Base-by-base conservation (phyloP, 345 rosid species). In the Eucalyptus brandiana region DNA sequence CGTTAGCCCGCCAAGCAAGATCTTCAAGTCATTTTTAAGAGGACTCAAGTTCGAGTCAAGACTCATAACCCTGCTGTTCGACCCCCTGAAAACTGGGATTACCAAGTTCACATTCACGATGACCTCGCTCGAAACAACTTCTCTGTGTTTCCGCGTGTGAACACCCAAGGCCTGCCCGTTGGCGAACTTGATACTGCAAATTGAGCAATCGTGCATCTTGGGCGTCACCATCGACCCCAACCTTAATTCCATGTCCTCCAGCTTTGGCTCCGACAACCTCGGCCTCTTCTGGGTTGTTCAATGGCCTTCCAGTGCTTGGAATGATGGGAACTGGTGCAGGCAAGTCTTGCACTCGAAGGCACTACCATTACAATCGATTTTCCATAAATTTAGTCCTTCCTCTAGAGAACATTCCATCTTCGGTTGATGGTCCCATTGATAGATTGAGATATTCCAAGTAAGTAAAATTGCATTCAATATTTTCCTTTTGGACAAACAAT, bases 221-320 rank as follows among this genome's bases (percentile, higher is more conserved):
- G 90, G 88, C 69, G 34, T 90, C 40, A 23, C 72, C 7, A 72
- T 69, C 30, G 56, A 49, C 17, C 62, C 34, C 89, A 42, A 47
- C 26, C 30, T 87, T 32, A 88, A 47, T 34, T 87, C 42, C 24
- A 54, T 86, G 2, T 44, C 15, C 80, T 47, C 53, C 69, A 30
- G 54, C 49, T 87, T 87, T 4, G n/a, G 87, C 30, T 26, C 34
- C 7, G 7, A 13, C 48, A 88, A 88, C 65, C 90, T 89, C 0
- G 88, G 90, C 87, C 89, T 92, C 90, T 90, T 92, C 89, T 93
- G 94, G 87, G 56, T 53, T 53, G 56, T 53, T 53, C 24, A 53
- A 53, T 19, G 95, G 67, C 95, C 94, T 26, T 94, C 94, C 26
- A 93, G 47, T 2, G 95, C 95, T 87, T 93, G 95, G 69, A 93